Conservation (phyloP, 2,329 filamentous ascomycete genomes). For the Colletotrichum noveboracense region DNA sequence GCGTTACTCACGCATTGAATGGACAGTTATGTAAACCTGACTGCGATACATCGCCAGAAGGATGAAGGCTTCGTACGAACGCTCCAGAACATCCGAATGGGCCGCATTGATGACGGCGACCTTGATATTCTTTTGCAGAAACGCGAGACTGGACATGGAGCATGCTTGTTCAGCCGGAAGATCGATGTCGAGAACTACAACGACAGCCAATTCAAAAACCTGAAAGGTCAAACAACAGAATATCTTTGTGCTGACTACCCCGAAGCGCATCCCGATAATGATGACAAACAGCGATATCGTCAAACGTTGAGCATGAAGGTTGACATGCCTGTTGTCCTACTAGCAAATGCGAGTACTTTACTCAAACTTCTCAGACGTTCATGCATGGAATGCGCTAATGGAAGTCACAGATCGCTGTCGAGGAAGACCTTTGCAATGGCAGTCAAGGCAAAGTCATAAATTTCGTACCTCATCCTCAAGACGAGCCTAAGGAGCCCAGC, state of each 20-base stretch:
- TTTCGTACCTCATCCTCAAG: not conserved
- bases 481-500: not conserved
- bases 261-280: not conserved
- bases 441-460: not conserved
- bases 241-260: not conserved
- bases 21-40: slow-evolving; percentile 50
- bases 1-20: not conserved
- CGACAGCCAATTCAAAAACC: no score
- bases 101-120: slow-evolving; percentile 42
- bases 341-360: not conserved
- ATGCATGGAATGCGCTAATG: no score
- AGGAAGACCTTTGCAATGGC: not conserved
- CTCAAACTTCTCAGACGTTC: not conserved
- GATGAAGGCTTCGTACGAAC: slow-evolving; percentile 59
- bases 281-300: not conserved
- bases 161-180: not conserved
- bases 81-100: slow-evolving; percentile 60
- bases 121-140: slow-evolving; percentile 48
- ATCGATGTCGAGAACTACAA: not conserved
- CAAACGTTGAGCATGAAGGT: not conserved
- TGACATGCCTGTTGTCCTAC: not conserved
- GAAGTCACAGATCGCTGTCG: not conserved
- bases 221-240: no score
- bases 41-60: slow-evolving; percentile 60
- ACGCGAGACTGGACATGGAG: slow-evolving; percentile 30